Percentiles rank a stretch among this genome's conserved stretches.
These are phyloP conservation scores for Trichoderma erinaceum DNA, from an alignment of 495 filamentous ascomycete genomes.

Conservation along the genomic window DNA sequence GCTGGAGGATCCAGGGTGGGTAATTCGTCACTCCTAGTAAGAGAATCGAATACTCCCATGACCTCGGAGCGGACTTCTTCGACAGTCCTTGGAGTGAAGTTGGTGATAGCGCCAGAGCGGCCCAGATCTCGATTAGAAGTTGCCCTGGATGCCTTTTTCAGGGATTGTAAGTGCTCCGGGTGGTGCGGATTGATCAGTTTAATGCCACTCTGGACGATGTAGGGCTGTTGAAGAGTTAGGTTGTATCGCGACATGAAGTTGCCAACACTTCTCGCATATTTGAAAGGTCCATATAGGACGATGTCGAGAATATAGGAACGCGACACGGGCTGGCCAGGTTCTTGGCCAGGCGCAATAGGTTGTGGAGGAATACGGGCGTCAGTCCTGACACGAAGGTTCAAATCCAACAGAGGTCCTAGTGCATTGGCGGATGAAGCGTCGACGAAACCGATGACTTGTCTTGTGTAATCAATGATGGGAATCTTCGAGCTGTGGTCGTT, in stretches of 20 bases:
- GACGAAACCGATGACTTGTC: constrained; percentile 64
- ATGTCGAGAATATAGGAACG: constrained; percentile 55
- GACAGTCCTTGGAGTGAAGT: constrained; percentile 55
- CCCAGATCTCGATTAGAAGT: constrained; percentile 24
- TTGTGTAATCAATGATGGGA: constrained; percentile 61
- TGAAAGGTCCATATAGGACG: constrained; percentile 74
- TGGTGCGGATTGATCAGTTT: constrained; percentile 62
- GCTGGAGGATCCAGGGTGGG: constrained; percentile 64
- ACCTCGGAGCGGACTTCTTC: constrained; percentile 85
- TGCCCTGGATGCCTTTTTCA: constrained; percentile 15
- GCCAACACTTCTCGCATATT: constrained; percentile 56
- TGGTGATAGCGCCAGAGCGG: constrained; percentile 15
- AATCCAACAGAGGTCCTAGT: constrained; percentile 66
- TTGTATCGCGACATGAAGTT: constrained; percentile 56
- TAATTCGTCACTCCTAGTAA: constrained; percentile 66
- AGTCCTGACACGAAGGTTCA: constrained; percentile 52
- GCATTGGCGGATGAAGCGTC: constrained; percentile 62
- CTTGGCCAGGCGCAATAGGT: constrained; percentile 49
- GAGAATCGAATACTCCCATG: constrained; percentile 77
- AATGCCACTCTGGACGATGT: constrained; percentile 56
- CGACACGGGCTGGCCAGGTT: constrained; percentile 42
- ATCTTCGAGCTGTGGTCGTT: constrained; percentile 53
- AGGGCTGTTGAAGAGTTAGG: constrained; percentile 58
- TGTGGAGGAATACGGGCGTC: constrained; percentile 60
- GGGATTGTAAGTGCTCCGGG: constrained; percentile 16